Conservation (phyloP, 176 grass and related monocot species). For the Eragrostis nindensis region DNA sequence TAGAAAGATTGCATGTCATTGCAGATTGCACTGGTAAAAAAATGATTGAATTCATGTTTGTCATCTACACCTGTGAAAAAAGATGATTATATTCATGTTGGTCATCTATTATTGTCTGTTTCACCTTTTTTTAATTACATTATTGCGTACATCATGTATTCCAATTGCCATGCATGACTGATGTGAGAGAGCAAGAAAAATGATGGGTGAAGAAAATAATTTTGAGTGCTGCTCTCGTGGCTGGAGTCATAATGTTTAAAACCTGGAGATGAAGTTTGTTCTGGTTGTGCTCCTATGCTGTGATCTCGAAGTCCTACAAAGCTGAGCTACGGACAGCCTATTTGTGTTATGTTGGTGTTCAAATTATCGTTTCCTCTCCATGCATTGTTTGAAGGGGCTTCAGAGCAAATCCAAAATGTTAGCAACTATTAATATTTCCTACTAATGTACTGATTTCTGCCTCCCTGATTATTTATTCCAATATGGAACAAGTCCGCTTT, state of each 20-base stretch:
- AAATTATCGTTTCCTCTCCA: background rate
- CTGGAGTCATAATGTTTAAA: background rate
- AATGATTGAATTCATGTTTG: too few species aligned
- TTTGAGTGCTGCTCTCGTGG: slow-evolving; percentile 4
- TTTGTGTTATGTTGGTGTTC: background rate
- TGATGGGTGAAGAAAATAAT: background rate
- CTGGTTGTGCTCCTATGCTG: background rate
- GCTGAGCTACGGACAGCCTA: background rate
- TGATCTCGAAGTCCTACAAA: background rate
- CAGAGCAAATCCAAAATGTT: background rate
- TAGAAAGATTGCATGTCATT: background rate
- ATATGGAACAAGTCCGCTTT: background rate
- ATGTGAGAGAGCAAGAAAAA: background rate
- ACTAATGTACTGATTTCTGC: background rate
- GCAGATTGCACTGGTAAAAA: too few species aligned
- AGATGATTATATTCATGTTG: too few species aligned
- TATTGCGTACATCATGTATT: background rate
- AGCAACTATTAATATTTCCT: background rate
- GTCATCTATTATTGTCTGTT: slow-evolving; percentile 8
- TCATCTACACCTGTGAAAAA: too few species aligned
- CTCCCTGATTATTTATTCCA: background rate
- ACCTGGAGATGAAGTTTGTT: background rate
- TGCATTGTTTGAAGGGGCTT: background rate
- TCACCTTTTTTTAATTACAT: background rate
- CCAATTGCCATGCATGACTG: slow-evolving; percentile 17